phyloP scores from a whole-genome alignment of 2,329 filamentous ascomycete genomes.

The Graphilbum fragrans region DNA sequence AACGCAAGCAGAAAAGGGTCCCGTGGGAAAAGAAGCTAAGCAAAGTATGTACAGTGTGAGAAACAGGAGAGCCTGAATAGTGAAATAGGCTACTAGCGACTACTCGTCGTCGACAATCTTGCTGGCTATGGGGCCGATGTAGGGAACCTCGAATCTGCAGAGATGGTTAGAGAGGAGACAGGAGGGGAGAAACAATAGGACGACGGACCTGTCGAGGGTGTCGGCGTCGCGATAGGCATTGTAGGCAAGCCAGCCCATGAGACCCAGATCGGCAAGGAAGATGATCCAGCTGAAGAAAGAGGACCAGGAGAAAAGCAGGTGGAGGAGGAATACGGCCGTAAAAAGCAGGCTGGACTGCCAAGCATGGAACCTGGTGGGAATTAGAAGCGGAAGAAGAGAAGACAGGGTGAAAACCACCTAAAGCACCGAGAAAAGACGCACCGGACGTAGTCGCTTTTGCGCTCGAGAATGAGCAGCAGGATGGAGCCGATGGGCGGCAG shows the following conservation, averaged over 20 bases:
- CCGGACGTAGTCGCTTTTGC: conserved; percentile 96
- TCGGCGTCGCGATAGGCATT: conserved; percentile 77
- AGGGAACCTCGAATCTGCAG: conserved; percentile 67
- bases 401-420: background rate
- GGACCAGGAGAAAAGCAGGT: conserved; percentile 81
- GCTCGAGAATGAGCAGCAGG: conserved; percentile 71
- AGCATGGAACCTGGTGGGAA: conserved; percentile 68
- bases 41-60: background rate
- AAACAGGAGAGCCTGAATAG: background rate
- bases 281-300: conserved; percentile 73
- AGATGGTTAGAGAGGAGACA: background rate
- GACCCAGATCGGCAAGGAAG: conserved; percentile 58
- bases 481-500: conserved; percentile 80
- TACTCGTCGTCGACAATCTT: conserved; percentile 80
- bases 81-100: background rate
- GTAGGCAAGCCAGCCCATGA: conserved; percentile 66
- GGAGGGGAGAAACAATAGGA: background rate
- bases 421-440: conserved; percentile 24
- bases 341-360: conserved; percentile 89
- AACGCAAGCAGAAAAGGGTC: too few relatives aligned
- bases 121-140: conserved; percentile 76
- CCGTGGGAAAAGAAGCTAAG: background rate
- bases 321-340: conserved; percentile 59
- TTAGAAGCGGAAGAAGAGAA: background rate
- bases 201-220: conserved; percentile 43